A percentile compares a stretch with the other conserved stretches of the same genome.
Conservation (phyloP, 2,329 filamentous ascomycete genomes). For the Pseudogymnoascus destructans region DNA sequence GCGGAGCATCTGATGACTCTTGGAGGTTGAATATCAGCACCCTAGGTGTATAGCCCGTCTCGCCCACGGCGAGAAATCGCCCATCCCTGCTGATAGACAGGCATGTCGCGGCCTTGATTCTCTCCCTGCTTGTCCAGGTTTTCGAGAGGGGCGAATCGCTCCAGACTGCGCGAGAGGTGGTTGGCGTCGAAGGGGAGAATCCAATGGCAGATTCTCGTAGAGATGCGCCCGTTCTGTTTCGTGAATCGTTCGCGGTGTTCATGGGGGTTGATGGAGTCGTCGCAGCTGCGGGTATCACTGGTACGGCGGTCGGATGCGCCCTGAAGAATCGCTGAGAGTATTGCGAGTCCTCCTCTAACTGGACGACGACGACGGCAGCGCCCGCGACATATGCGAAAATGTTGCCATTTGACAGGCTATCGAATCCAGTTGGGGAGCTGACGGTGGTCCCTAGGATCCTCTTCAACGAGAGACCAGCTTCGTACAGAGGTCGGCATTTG, state of each 20-base stretch:
- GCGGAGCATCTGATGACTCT: conserved; percentile 69
- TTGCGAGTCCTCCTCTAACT: conserved; percentile 52
- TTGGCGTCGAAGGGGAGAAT: conserved; percentile 26
- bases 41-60: conserved; percentile 85
- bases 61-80: conserved; percentile 78
- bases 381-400: conserved; percentile 85
- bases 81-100: conserved; percentile 80
- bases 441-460: conserved; percentile 88
- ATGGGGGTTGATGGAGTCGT: conserved; percentile 42
- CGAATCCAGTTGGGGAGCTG: conserved; percentile 71
- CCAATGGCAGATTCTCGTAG: conserved; percentile 33
- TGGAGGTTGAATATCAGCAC: conserved; percentile 81
- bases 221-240: conserved; percentile 40
- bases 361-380: conserved; percentile 81
- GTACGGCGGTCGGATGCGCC: conserved; percentile 64
- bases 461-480: conserved; percentile 57
- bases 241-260: conserved; percentile 49
- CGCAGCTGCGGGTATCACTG: conserved; percentile 40
- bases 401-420: conserved; percentile 55
- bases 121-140: conserved; percentile 78
- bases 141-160: conserved; percentile 52
- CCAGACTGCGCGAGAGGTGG: conserved; percentile 34
- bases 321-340: conserved; percentile 78
- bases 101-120: conserved; percentile 88
- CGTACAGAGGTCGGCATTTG: conserved; percentile 33